These are phyloP conservation scores for Metschnikowia borealis DNA, from an alignment of 805 yeast genomes.

Conservation along the genomic window DNA sequence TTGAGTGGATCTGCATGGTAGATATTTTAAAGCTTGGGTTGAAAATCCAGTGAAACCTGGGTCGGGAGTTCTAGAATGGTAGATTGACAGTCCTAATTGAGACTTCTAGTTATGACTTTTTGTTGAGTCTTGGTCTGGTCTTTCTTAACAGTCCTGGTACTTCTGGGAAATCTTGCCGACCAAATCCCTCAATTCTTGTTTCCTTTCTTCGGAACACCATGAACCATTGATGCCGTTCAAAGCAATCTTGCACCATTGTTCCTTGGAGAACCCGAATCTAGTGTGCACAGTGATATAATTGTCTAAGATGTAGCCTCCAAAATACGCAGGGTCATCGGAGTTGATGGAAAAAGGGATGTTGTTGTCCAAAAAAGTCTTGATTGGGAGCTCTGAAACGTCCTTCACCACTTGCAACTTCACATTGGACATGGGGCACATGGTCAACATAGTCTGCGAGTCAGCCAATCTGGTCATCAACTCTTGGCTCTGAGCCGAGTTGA, in stretches of 20 bases:
- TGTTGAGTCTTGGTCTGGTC: too few species aligned
- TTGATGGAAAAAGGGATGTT: conserved; percentile 72
- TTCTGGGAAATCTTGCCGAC: conserved; percentile 44
- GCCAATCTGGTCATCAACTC: conserved; percentile 57
- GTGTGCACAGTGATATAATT: conserved; percentile 66
- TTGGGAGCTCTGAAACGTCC: conserved; percentile 64
- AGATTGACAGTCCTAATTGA: too few species aligned
- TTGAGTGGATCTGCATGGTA: too few species aligned
- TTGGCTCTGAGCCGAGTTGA: conserved; percentile 55
- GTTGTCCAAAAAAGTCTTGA: conserved; percentile 53
- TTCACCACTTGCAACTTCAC: conserved; percentile 71
- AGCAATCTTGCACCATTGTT: conserved; percentile 63
- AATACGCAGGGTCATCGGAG: conserved; percentile 56
- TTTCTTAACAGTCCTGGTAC: conserved; percentile 18
- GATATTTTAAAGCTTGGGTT: too few species aligned
- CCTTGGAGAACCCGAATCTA: conserved; percentile 56
- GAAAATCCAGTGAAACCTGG: too few species aligned
- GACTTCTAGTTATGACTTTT: too few species aligned
- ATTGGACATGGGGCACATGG: conserved; percentile 77
- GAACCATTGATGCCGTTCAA: conserved; percentile 66
- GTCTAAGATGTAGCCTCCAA: conserved; percentile 80
- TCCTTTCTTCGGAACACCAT: conserved; percentile 60
- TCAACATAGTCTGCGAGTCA: conserved; percentile 50
- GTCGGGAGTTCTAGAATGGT: too few species aligned
- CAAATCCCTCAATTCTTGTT: conserved; percentile 42